phyloP scores from a whole-genome alignment of 2,329 filamentous ascomycete genomes.

The Aureobasidium sp. region DNA sequence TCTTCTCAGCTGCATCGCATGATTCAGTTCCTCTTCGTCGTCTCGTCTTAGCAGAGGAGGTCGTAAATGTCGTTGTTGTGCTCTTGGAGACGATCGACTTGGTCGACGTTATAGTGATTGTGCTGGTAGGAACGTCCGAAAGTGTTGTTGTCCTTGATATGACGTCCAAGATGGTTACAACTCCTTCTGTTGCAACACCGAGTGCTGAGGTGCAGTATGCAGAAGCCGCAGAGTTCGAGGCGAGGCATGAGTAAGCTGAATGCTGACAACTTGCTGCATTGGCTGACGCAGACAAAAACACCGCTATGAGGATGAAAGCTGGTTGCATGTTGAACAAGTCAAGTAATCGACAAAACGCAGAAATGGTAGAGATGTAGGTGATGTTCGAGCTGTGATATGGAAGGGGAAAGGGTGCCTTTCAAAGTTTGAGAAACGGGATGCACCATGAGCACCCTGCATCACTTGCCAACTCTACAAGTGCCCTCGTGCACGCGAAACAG shows the following conservation, averaged over 20 bases:
- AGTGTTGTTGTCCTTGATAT: neutral
- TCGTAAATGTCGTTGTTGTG: neutral
- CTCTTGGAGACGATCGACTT: neutral
- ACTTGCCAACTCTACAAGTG: neutral
- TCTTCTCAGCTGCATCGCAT: neutral
- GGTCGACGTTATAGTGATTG: neutral
- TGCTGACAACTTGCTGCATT: conserved; percentile 3
- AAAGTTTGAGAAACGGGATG: neutral
- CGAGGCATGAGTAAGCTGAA: conserved; percentile 4
- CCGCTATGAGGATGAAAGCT: neutral
- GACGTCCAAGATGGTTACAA: neutral
- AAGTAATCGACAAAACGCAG: neutral
- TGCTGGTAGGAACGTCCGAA: neutral
- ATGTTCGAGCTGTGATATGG: neutral
- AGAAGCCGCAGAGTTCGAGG: conserved; percentile 3
- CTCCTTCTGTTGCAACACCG: neutral
- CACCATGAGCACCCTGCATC: neutral
- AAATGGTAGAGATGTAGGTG: neutral
- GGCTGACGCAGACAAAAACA: neutral
- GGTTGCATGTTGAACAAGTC: neutral
- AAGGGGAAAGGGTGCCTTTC: neutral
- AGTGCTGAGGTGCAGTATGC: conserved; percentile 6
- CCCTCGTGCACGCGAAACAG: neutral
- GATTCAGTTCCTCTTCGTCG: neutral
- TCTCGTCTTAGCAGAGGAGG: neutral